These are phyloP conservation scores for Eragrostis curvula DNA, from an alignment of 176 grass and related monocot genomes.

Conservation along the genomic window DNA sequence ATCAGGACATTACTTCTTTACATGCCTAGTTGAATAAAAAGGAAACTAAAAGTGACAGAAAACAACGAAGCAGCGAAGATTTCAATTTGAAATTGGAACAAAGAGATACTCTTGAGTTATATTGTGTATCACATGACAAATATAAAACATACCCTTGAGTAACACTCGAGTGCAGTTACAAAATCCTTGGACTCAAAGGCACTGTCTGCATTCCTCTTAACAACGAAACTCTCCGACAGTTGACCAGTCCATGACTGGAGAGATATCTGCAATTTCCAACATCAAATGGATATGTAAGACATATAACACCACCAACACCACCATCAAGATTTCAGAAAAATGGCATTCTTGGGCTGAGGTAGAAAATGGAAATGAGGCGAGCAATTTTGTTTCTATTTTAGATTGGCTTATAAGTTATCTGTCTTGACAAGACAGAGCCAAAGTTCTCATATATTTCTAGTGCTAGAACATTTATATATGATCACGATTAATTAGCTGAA, in stretches of 20 bases:
- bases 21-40: constrained; percentile 7
- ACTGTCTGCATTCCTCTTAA: constrained; percentile 69
- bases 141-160: constrained; percentile 66
- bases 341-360: background rate
- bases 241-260: constrained; percentile 85
- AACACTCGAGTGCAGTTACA: constrained; percentile 57
- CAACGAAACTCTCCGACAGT: constrained; percentile 64
- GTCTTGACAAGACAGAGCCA: background rate
- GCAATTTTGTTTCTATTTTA: too few species aligned
- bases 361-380: background rate
- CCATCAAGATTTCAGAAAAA: constrained; percentile 20
- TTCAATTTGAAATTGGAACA: background rate
- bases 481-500: background rate
- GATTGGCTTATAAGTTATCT: background rate
- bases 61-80: background rate
- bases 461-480: background rate
- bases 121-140: background rate
- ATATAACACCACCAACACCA: background rate
- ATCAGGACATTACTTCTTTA: background rate
- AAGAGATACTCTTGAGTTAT: background rate
- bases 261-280: constrained; percentile 62
- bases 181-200: constrained; percentile 88
- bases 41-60: background rate
- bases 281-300: constrained; percentile 27
- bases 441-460: too few species aligned